Evolutionary conservation across 805 yeast species (phyloP).

Genomic region (Zygosaccharomyces pseudorouxii): DNA sequence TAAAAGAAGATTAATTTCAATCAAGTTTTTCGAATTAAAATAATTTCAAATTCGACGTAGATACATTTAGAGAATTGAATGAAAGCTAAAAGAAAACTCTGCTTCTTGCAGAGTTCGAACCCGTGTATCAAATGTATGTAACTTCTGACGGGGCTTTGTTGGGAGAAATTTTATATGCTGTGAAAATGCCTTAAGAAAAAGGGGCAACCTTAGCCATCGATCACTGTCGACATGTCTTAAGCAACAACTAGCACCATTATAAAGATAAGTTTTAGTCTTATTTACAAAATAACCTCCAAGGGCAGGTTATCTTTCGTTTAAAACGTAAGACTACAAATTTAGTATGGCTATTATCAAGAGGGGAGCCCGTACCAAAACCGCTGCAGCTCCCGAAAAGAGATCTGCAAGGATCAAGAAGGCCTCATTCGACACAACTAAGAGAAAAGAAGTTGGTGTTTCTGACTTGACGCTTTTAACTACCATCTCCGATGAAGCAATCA

Average conservation of each 20-base stretch:
- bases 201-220: background rate
- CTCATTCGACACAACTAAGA: slow-evolving; percentile 78
- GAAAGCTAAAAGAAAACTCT: no score
- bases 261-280: background rate
- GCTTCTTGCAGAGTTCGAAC: background rate
- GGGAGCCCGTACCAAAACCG: slow-evolving; percentile 56
- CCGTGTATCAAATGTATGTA: background rate
- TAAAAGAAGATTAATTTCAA: background rate
- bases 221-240: background rate
- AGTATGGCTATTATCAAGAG: slow-evolving; percentile 74
- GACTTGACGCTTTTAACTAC: slow-evolving; percentile 86
- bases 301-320: background rate
- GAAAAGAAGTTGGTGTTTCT: slow-evolving; percentile 97
- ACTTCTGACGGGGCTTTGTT: background rate
- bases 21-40: background rate
- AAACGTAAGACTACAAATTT: background rate
- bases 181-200: background rate
- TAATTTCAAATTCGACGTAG: background rate
- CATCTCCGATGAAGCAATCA: slow-evolving; percentile 87
- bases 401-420: slow-evolving; percentile 71
- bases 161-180: background rate
- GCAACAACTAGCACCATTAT: background rate
- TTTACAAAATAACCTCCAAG: background rate
- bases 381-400: slow-evolving; percentile 52
- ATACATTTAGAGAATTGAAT: no score